A percentile compares a stretch with the other conserved stretches of the same genome.
phyloP scores from a whole-genome alignment of 441 rosid genomes.

The Gossypium gossypioides region DNA sequence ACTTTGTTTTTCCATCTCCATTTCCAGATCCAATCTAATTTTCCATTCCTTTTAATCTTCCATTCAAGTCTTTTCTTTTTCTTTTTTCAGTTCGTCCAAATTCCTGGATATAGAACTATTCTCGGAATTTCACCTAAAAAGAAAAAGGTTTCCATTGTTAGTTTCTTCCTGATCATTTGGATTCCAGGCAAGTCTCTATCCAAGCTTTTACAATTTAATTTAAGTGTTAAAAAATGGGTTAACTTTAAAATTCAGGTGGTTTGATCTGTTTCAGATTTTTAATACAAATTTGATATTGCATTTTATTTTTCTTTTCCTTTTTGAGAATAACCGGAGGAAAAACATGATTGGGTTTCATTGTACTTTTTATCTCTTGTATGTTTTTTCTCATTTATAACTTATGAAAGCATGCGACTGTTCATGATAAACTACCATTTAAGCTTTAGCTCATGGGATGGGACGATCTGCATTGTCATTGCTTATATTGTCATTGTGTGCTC shows the following conservation, averaged over 20 bases:
- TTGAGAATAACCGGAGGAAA: no score
- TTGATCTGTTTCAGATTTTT: not conserved
- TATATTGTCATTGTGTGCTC: not conserved
- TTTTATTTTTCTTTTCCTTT: not conserved
- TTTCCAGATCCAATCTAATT: constrained; percentile 16
- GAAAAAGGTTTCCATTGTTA: not conserved
- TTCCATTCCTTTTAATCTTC: not conserved
- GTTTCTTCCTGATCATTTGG: not conserved
- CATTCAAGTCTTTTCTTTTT: not conserved
- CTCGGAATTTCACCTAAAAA: not conserved
- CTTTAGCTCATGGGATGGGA: not conserved
- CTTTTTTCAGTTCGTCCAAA: not conserved
- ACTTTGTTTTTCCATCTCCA: not conserved
- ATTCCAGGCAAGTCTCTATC: constrained; percentile 18
- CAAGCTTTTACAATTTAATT: not conserved
- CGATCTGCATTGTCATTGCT: not conserved
- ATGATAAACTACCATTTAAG: not conserved
- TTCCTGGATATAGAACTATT: not conserved
- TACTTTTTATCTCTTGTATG: not conserved
- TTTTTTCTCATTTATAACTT: not conserved
- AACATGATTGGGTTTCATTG: no score
- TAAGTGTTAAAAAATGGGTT: not conserved
- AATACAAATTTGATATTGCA: not conserved
- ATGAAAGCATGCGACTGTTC: not conserved
- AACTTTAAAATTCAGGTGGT: not conserved